These are phyloP conservation scores for Canavalia gladiata DNA, from an alignment of 306 rosid genomes.

Conservation along the genomic window DNA sequence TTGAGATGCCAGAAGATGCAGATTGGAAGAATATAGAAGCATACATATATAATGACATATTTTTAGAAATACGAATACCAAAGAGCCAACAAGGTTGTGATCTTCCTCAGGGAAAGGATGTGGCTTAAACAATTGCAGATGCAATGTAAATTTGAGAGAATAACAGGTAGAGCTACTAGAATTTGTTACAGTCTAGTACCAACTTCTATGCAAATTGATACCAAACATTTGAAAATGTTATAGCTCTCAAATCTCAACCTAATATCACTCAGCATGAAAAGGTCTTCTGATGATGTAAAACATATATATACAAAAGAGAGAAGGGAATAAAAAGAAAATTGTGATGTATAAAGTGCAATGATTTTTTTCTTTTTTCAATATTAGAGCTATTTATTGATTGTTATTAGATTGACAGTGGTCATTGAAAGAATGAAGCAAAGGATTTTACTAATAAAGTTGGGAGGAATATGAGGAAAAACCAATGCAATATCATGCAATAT, in stretches of 20 bases:
- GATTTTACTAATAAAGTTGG: background rate
- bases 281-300: slow-evolving; percentile 30
- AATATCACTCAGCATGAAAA: slow-evolving; percentile 33
- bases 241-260: slow-evolving; percentile 37
- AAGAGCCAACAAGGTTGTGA: slow-evolving; percentile 61
- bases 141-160: slow-evolving; percentile 47
- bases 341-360: slow-evolving; percentile 20
- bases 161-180: slow-evolving; percentile 33
- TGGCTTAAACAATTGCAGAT: slow-evolving; percentile 48
- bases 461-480: slow-evolving; percentile 20
- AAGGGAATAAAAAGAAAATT: slow-evolving; percentile 42
- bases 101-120: slow-evolving; percentile 51
- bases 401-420: slow-evolving; percentile 4
- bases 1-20: slow-evolving; percentile 94
- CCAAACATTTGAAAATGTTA: slow-evolving; percentile 39
- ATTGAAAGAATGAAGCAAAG: slow-evolving; percentile 18
- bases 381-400: slow-evolving; percentile 34
- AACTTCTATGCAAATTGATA: slow-evolving; percentile 46
- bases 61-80: slow-evolving; percentile 75
- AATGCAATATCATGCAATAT: background rate
- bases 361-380: background rate
- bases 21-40: slow-evolving; percentile 79
- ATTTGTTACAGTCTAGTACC: slow-evolving; percentile 50
- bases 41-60: slow-evolving; percentile 58
- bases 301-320: background rate